phyloP scores from a whole-genome alignment of 345 rosid species.

The Moricandia arvensis region DNA sequence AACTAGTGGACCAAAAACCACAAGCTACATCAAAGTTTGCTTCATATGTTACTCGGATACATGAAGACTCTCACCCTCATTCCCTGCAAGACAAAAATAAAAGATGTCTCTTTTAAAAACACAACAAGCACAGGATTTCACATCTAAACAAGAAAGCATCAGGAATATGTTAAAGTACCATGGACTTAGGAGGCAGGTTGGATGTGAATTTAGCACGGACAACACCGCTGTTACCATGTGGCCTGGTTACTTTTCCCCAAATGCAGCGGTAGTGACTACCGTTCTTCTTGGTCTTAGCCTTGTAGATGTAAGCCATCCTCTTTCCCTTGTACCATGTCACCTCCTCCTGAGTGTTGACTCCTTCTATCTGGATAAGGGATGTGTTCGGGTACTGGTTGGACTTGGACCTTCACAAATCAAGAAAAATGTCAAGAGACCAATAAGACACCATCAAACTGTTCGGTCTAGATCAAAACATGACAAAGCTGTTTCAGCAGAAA shows the following conservation, averaged over 20 bases:
- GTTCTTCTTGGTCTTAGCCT: slow-evolving; percentile 53
- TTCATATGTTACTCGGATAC: slow-evolving; percentile 54
- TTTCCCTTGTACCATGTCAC: slow-evolving; percentile 58
- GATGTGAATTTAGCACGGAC: slow-evolving; percentile 71
- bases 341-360: slow-evolving; percentile 59
- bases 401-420: slow-evolving; percentile 46
- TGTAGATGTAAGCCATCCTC: slow-evolving; percentile 60
- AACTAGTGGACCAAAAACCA: slow-evolving; percentile 32
- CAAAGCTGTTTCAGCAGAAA: neutral
- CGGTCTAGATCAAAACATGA: neutral
- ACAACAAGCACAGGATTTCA: neutral
- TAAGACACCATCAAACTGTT: neutral
- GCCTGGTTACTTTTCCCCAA: slow-evolving; percentile 66
- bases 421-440: neutral
- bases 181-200: slow-evolving; percentile 66
- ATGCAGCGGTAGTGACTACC: slow-evolving; percentile 59
- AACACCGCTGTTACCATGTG: slow-evolving; percentile 72
- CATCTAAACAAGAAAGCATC: neutral
- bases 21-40: slow-evolving; percentile 23
- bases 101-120: neutral
- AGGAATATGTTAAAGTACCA: slow-evolving; percentile 37
- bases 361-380: slow-evolving; percentile 64
- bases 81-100: slow-evolving; percentile 39
- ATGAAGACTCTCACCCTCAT: slow-evolving; percentile 58
- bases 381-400: slow-evolving; percentile 74